Conservation (phyloP, 495 filamentous ascomycete species). For the Annulohypoxylon maeteangense region DNA sequence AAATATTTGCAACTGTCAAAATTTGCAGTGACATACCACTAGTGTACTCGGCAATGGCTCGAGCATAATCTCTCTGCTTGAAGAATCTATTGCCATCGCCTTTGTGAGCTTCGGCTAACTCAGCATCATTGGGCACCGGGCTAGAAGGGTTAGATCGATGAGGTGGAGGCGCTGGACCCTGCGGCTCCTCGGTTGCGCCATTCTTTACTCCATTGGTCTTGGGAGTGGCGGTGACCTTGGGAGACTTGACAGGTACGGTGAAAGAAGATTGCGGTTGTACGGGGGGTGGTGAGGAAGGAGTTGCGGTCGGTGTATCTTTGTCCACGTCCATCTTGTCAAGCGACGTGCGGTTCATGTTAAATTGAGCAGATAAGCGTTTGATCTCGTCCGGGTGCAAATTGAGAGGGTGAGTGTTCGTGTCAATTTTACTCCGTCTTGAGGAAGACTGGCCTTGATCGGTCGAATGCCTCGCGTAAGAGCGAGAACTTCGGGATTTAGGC, state of each 20-base stretch:
- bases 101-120: conserved; percentile 91
- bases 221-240: conserved; percentile 34
- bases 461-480: conserved; percentile 53
- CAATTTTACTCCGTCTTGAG: conserved; percentile 62
- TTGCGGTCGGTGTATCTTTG: conserved; percentile 66
- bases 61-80: conserved; percentile 86
- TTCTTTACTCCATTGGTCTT: conserved; percentile 49
- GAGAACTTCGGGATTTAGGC: conserved; percentile 51
- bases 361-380: conserved; percentile 74
- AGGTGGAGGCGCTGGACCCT: conserved; percentile 81
- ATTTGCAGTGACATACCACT: conserved; percentile 70
- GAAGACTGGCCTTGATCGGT: conserved; percentile 51
- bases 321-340: conserved; percentile 81
- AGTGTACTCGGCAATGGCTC: conserved; percentile 90
- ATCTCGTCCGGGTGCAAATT: conserved; percentile 89
- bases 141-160: conserved; percentile 73
- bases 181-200: conserved; percentile 49
- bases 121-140: conserved; percentile 63
- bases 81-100: conserved; percentile 94
- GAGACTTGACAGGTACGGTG: conserved; percentile 43
- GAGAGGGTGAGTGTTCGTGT: conserved; percentile 80
- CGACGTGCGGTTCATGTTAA: conserved; percentile 73
- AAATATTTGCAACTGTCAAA: not conserved
- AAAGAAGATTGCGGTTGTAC: conserved; percentile 52
- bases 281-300: conserved; percentile 56